Percentiles rank a stretch among this genome's conserved stretches.
These are phyloP conservation scores for Medicago ruthenica DNA, from an alignment of 306 rosid genomes.

Conservation along the genomic window DNA sequence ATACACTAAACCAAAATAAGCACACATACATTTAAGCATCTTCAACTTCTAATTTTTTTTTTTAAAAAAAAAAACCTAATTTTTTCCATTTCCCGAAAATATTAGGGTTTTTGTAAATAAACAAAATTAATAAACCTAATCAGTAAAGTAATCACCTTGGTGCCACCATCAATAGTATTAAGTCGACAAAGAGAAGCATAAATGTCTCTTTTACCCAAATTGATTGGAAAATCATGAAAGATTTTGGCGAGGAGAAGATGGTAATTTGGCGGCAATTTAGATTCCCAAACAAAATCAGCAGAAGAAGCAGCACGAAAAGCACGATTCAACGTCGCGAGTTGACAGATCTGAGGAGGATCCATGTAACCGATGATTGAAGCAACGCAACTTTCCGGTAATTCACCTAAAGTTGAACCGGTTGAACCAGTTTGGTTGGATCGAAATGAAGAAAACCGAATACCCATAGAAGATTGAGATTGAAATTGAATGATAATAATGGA, in stretches of 20 bases:
- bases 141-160: conserved; percentile 55
- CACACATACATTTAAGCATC: neutral
- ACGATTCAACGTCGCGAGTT: conserved; percentile 68
- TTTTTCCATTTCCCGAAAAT: neutral
- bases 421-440: neutral
- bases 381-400: conserved; percentile 82
- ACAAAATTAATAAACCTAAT: neutral
- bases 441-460: neutral
- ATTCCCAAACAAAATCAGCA: conserved; percentile 95
- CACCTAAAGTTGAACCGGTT: conserved; percentile 50
- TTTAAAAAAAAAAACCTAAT: neutral
- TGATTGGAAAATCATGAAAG: conserved; percentile 44
- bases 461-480: conserved; percentile 4
- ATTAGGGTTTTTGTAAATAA: conserved; percentile 10
- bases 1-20: neutral
- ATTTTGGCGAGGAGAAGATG: conserved; percentile 47
- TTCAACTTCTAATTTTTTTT: neutral
- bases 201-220: conserved; percentile 65
- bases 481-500: too few species aligned
- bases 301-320: conserved; percentile 84
- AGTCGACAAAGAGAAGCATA: conserved; percentile 64
- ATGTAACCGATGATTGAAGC: conserved; percentile 64
- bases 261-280: conserved; percentile 80
- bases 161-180: conserved; percentile 66
- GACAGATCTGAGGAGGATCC: conserved; percentile 82